These are phyloP conservation scores for Eucalyptus curtisii DNA, from an alignment of 345 rosid species.

Conservation along the genomic window DNA sequence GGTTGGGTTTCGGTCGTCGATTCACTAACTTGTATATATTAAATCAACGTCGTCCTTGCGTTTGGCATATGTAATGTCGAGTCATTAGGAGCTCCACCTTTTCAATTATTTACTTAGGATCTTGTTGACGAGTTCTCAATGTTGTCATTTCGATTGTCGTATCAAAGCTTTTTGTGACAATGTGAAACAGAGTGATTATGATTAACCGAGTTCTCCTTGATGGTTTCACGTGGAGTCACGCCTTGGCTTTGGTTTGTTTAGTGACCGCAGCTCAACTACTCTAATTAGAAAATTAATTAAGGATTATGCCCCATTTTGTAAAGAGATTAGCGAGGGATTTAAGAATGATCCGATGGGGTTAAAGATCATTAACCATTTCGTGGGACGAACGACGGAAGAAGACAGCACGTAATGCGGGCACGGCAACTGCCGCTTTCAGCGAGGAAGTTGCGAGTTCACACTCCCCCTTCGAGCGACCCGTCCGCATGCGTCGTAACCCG, in stretches of 20 bases:
- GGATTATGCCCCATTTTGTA: no score
- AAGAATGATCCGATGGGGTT: fast-evolving
- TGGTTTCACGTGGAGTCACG: neutral
- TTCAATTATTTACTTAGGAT: neutral
- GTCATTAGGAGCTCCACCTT: neutral
- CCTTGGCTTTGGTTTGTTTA: neutral
- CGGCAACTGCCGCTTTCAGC: neutral
- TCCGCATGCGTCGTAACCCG: neutral
- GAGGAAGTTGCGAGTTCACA: neutral
- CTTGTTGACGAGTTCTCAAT: neutral
- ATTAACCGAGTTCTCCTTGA: neutral
- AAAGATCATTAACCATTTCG: neutral
- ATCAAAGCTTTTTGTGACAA: neutral
- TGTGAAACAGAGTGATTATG: neutral
- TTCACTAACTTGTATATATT: neutral
- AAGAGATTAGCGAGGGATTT: neutral
- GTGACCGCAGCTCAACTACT: neutral
- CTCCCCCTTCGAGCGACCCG: neutral
- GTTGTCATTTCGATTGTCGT: neutral
- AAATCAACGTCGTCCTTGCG: neutral
- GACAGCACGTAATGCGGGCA: neutral
- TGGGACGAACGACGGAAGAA: neutral
- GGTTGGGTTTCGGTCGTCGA: neutral
- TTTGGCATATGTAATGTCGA: neutral
- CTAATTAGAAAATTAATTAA: neutral